Percentiles rank a stretch among this genome's conserved stretches.
Evolutionary conservation across 1,284 basidiomycete genomes (phyloP).

Genomic region (Gymnopus androsaceus): DNA sequence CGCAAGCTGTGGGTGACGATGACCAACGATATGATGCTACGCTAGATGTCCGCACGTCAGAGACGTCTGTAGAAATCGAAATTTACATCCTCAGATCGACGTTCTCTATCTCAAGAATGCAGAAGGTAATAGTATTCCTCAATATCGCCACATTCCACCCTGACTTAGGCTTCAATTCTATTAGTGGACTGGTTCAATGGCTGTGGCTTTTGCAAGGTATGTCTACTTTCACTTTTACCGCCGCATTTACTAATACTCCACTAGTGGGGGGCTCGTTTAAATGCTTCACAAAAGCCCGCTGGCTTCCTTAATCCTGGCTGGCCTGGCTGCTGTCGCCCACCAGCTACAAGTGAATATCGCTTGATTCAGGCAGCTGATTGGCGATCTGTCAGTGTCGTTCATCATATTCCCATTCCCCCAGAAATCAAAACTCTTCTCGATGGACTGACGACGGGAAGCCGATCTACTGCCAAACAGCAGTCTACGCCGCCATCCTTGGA

Average conservation of each 20-base stretch:
- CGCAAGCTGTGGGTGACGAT: constrained; percentile 18
- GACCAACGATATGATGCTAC: too few relatives aligned
- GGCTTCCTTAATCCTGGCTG: constrained; percentile 72
- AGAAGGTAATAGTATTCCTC: constrained; percentile 61
- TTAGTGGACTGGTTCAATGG: constrained; percentile 79
- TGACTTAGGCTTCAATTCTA: constrained; percentile 3
- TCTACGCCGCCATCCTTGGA: constrained; percentile 38
- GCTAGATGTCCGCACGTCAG: constrained; percentile 75
- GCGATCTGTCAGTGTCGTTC: constrained; percentile 72
- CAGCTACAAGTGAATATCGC: constrained; percentile 55
- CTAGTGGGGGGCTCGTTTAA: constrained; percentile 72
- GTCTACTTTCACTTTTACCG: constrained; percentile 29
- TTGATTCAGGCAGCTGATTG: constrained; percentile 75
- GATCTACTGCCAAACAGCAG: constrained; percentile 31
- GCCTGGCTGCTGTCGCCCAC: constrained; percentile 82
- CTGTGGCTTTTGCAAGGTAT: constrained; percentile 83
- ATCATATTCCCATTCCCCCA: constrained; percentile 66
- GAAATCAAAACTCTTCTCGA: constrained; percentile 70
- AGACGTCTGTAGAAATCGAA: constrained; percentile 72
- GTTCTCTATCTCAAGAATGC: constrained; percentile 78
- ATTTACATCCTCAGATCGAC: constrained; percentile 70
- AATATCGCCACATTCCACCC: constrained; percentile 15
- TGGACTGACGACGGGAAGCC: constrained; percentile 35
- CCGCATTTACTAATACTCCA: constrained; percentile 35
- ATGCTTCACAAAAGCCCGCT: constrained; percentile 51